Evolutionary conservation across 306 rosid genomes (phyloP).

Genomic region (Prunus kanzakura): DNA sequence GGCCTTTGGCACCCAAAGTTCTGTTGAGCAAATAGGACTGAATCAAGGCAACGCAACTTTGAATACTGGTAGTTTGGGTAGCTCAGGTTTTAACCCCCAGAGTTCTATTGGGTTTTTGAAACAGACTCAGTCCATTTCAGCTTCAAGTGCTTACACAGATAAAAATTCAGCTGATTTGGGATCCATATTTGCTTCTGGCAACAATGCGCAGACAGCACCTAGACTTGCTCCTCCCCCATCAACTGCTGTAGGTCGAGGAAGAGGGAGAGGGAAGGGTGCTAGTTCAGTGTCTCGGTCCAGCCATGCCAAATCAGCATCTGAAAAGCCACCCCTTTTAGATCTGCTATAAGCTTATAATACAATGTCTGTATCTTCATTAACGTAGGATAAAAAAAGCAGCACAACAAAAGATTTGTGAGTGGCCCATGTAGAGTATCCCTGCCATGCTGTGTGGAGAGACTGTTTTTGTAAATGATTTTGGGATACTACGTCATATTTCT

Average conservation of each 20-base stretch:
- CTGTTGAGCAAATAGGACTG: constrained; percentile 38
- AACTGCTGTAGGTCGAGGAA: constrained; percentile 77
- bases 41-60: constrained; percentile 45
- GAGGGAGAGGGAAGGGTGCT: constrained; percentile 81
- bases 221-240: constrained; percentile 95
- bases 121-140: constrained; percentile 49
- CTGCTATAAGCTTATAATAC: constrained; percentile 48
- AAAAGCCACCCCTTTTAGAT: constrained; percentile 81
- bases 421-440: constrained; percentile 28
- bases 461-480: constrained; percentile 35
- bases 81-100: constrained; percentile 38
- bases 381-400: constrained; percentile 13
- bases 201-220: constrained; percentile 63
- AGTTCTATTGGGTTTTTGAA: constrained; percentile 59
- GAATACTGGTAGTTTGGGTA: constrained; percentile 33
- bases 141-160: constrained; percentile 37
- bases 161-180: constrained; percentile 62
- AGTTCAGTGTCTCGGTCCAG: constrained; percentile 44
- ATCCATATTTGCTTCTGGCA: constrained; percentile 74
- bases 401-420: constrained; percentile 32
- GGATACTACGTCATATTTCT: constrained; percentile 26
- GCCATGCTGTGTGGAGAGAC: constrained; percentile 30
- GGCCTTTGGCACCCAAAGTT: constrained; percentile 50
- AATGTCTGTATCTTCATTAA: constrained; percentile 12
- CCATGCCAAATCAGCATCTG: constrained; percentile 51